Percentiles rank a stretch among this genome's conserved stretches.
Conservation (phyloP, 1,284 basidiomycete species). For the Golubevia sp. region DNA sequence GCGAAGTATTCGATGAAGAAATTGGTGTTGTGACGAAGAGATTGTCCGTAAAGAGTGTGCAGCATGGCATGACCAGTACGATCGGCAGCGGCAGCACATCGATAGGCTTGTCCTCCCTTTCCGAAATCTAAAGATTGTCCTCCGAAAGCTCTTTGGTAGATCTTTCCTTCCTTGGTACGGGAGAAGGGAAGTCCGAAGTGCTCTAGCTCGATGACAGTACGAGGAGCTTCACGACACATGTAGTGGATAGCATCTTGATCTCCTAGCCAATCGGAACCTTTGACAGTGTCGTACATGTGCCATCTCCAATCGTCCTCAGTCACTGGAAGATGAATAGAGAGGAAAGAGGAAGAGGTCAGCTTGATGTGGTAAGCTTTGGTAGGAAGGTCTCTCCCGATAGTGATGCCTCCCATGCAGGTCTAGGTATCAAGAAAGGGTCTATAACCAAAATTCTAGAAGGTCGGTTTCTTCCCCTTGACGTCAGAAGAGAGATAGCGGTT, state of each 20-base stretch:
- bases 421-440: too few species aligned
- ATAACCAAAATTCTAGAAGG: too few species aligned
- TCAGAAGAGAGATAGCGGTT: too few species aligned
- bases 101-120: slow-evolving; percentile 98
- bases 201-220: slow-evolving; percentile 92
- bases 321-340: slow-evolving; percentile 16
- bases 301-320: slow-evolving; percentile 87
- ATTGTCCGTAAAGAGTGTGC: slow-evolving; percentile 98
- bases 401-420: too few species aligned
- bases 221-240: slow-evolving; percentile 95
- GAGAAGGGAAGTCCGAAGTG: slow-evolving; percentile 99
- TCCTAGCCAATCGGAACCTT: slow-evolving; percentile 99
- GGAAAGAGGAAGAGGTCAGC: not conserved
- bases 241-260: slow-evolving; percentile 99
- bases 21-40: slow-evolving; percentile 97
- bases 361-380: too few species aligned
- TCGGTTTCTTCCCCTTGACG: too few species aligned
- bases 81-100: slow-evolving; percentile 97
- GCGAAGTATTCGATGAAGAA: slow-evolving; percentile 99
- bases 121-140: slow-evolving; percentile 97
- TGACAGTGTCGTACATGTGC: slow-evolving; percentile 99
- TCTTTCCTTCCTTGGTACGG: slow-evolving; percentile 97
- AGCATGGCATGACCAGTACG: slow-evolving; percentile 98
- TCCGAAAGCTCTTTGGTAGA: slow-evolving; percentile 99
- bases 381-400: too few species aligned